These are phyloP conservation scores for Vitis labrusca DNA, from an alignment of 164 flowering plant species.

Conservation along the genomic window DNA sequence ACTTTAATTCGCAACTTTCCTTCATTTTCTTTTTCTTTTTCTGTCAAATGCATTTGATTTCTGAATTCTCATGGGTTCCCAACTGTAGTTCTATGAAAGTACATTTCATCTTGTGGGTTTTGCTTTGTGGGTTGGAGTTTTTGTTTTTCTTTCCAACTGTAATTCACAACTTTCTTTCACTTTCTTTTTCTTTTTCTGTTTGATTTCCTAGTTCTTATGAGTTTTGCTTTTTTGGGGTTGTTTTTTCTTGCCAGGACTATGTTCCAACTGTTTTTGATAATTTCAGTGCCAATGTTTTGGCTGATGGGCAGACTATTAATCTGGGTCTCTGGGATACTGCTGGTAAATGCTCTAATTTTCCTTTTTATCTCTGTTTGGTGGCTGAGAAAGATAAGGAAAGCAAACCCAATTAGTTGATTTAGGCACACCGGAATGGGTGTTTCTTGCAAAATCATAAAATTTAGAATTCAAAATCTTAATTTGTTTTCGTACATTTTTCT, in stretches of 20 bases:
- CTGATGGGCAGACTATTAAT: conserved; percentile 57
- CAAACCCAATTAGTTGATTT: not conserved
- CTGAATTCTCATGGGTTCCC: too few species aligned
- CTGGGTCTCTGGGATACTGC: conserved; percentile 82
- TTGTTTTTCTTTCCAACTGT: conserved; percentile 18
- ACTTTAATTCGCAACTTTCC: not conserved
- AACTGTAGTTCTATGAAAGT: too few species aligned
- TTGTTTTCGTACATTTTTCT: not conserved
- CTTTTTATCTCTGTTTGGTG: conserved; percentile 9
- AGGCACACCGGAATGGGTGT: not conserved
- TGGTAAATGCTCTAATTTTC: conserved; percentile 31
- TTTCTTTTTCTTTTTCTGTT: conserved; percentile 2
- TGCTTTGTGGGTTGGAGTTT: not conserved
- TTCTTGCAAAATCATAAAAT: not conserved
- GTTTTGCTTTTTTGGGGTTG: conserved; percentile 1
- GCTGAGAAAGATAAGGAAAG: not conserved
- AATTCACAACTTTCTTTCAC: conserved; percentile 2
- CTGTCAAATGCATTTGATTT: too few species aligned
- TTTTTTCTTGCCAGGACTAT: conserved; percentile 46
- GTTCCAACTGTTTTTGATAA: conserved; percentile 76
- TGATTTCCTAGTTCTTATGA: not conserved
- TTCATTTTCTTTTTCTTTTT: too few species aligned
- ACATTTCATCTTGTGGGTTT: not conserved
- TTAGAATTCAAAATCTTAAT: not conserved
- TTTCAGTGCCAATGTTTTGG: conserved; percentile 66